Evolutionary conservation across 306 rosid genomes (phyloP).

Genomic region (Rubus idaeus): DNA sequence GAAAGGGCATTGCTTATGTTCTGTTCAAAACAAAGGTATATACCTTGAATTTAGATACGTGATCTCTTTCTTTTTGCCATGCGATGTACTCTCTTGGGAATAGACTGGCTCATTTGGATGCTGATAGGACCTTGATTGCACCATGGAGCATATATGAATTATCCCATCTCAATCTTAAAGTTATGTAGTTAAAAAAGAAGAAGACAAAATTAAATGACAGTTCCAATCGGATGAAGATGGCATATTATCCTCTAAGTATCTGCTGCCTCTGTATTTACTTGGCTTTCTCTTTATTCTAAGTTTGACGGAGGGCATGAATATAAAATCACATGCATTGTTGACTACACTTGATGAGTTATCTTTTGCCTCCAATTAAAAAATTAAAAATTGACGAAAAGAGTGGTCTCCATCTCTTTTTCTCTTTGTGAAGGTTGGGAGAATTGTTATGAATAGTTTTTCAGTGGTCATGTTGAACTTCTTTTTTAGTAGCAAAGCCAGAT

Average conservation of each 20-base stretch:
- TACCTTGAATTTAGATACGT: background rate
- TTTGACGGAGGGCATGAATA: background rate
- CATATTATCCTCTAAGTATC: background rate
- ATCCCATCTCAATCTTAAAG: background rate
- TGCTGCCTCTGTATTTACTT: background rate
- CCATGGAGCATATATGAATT: background rate
- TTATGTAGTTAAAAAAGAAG: background rate
- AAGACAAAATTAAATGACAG: background rate
- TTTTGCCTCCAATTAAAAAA: background rate
- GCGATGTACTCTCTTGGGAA: background rate
- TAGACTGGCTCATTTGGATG: background rate
- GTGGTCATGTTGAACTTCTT: background rate
- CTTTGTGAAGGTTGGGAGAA: background rate
- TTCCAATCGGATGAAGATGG: background rate
- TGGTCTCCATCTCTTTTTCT: background rate
- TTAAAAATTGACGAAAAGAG: background rate
- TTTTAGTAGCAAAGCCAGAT: too few species aligned
- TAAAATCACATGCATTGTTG: background rate
- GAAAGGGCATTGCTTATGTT: slow-evolving; percentile 92
- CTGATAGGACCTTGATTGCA: background rate
- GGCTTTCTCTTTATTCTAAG: background rate
- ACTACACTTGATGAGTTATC: background rate
- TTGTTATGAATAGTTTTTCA: background rate
- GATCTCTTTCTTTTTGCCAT: background rate
- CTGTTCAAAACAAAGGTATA: slow-evolving; percentile 81